phyloP scores from a whole-genome alignment of 2,329 filamentous ascomycete species.

The Pseudocercospora crystallina region DNA sequence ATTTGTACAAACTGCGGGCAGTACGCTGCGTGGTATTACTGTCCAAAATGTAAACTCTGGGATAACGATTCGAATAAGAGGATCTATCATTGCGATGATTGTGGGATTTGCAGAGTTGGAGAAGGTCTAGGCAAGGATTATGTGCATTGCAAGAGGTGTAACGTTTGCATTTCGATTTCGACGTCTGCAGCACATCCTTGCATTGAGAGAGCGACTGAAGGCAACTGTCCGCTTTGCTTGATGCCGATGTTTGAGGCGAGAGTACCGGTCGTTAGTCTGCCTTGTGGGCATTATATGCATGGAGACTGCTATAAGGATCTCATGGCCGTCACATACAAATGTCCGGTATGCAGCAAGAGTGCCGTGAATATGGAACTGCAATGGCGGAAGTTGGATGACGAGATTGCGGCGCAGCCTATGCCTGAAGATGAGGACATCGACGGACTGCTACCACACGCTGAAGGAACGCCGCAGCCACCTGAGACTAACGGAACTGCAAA shows the following conservation, averaged over 20 bases:
- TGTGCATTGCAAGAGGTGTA: constrained; percentile 96
- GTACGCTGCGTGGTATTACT: constrained; percentile 85
- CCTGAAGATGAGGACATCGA: constrained; percentile 51
- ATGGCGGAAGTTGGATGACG: constrained; percentile 85
- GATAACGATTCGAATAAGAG: constrained; percentile 87
- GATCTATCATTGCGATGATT: constrained; percentile 95
- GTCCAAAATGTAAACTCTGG: constrained; percentile 93
- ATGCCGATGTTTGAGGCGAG: constrained; percentile 96
- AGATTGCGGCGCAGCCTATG: constrained; percentile 90
- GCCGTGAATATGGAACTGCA: constrained; percentile 97
- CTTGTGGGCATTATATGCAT: constrained; percentile 94
- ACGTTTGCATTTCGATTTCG: constrained; percentile 88
- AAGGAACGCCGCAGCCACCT: constrained; percentile 6
- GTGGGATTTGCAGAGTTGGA: constrained; percentile 89
- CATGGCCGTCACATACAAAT: constrained; percentile 89
- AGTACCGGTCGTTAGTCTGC: constrained; percentile 86
- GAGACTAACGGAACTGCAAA: constrained; percentile 4
- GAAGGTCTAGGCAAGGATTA: constrained; percentile 94
- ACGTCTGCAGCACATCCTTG: constrained; percentile 85
- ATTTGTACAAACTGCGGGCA: constrained; percentile 74
- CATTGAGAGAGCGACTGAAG: constrained; percentile 90
- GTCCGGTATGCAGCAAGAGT: constrained; percentile 93
- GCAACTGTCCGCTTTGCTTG: constrained; percentile 93
- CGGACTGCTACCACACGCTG: constrained; percentile 27
- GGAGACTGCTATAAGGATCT: constrained; percentile 84